phyloP scores from a whole-genome alignment of 202 grass and related monocot genomes.

The Carex arenaria region DNA sequence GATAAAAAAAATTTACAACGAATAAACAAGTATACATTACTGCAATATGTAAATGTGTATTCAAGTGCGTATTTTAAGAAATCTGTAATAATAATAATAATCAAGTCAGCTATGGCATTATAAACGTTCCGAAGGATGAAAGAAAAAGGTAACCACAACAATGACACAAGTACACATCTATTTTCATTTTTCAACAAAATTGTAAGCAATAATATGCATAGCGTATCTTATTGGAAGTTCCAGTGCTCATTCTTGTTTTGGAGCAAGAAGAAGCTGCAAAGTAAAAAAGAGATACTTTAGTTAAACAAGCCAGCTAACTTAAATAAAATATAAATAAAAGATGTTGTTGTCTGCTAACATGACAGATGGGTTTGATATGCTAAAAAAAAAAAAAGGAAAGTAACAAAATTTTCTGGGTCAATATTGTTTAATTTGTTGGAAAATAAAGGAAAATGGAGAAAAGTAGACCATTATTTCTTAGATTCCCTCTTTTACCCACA shows the following conservation, averaged over 20 bases:
- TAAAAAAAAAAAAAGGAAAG: too few species aligned
- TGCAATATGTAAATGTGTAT: too few species aligned
- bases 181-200: background rate
- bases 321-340: background rate
- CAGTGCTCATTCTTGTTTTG: background rate
- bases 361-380: background rate
- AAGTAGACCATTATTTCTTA: too few species aligned
- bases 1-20: too few species aligned
- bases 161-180: background rate
- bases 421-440: too few species aligned
- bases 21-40: too few species aligned
- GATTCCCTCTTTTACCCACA: too few species aligned
- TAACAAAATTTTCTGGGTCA: too few species aligned
- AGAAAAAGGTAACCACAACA: background rate
- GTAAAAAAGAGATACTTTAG: background rate
- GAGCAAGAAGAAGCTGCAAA: slow-evolving; percentile 7
- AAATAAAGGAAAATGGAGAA: too few species aligned
- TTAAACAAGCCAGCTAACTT: background rate
- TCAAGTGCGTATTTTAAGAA: background rate
- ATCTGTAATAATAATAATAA: background rate
- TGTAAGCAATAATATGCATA: background rate
- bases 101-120: background rate
- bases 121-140: background rate
- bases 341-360: background rate
- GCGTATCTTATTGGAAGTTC: background rate